These are phyloP conservation scores for Begonia peltatifolia DNA, from an alignment of 306 rosid species.

Conservation along the genomic window DNA sequence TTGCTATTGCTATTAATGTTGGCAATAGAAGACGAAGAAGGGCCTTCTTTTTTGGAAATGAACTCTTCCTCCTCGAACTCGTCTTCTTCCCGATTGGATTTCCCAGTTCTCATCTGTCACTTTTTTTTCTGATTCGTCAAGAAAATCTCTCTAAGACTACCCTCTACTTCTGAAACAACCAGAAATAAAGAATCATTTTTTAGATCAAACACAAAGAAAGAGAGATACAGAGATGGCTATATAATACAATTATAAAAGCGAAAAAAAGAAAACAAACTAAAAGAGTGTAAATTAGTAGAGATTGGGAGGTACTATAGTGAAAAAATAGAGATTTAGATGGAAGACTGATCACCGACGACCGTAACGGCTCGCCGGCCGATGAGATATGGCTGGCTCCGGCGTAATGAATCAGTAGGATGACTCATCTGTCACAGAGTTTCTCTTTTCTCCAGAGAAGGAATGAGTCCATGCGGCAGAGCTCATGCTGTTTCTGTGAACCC, in stretches of 20 bases:
- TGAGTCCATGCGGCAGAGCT: slow-evolving; percentile 3
- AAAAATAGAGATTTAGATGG: too few species aligned
- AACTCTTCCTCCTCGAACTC: slow-evolving; percentile 84
- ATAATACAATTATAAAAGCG: too few species aligned
- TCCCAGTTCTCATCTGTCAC: slow-evolving; percentile 58
- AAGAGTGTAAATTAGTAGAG: too few species aligned
- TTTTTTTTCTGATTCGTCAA: background rate
- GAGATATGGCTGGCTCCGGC: background rate
- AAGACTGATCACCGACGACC: too few species aligned
- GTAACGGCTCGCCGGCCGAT: background rate
- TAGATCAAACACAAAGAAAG: too few species aligned
- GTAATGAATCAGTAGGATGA: background rate
- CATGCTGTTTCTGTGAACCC: slow-evolving; percentile 10
- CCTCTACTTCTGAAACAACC: too few species aligned
- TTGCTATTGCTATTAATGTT: slow-evolving; percentile 32
- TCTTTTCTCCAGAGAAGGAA: background rate
- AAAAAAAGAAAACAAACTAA: too few species aligned
- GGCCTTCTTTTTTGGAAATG: slow-evolving; percentile 48
- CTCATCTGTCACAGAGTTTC: slow-evolving; percentile 4
- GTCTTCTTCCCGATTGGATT: slow-evolving; percentile 63
- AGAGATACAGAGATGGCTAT: too few species aligned
- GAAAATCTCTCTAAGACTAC: too few species aligned
- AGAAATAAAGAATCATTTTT: too few species aligned
- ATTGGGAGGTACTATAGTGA: too few species aligned
- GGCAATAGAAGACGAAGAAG: slow-evolving; percentile 44